Conservation (phyloP, 2,329 filamentous ascomycete species). For the Elsinoe australis region DNA sequence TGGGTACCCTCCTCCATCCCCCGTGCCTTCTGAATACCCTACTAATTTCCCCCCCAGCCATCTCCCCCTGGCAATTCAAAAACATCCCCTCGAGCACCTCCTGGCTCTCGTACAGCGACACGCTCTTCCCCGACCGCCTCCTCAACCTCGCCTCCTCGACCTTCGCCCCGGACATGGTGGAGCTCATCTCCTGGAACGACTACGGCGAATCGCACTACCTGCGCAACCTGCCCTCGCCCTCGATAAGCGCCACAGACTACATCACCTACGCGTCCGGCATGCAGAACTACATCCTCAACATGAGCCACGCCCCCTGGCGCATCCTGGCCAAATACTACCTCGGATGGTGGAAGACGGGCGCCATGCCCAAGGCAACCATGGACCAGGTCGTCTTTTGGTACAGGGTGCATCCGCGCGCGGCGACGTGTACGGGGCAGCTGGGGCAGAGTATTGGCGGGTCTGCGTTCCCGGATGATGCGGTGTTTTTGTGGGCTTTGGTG, state of each 20-base stretch:
- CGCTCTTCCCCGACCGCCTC: slow-evolving; percentile 31
- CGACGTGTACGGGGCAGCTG: neutral
- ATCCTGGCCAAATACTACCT: slow-evolving; percentile 35
- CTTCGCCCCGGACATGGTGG: slow-evolving; percentile 33
- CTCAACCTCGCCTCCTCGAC: slow-evolving; percentile 16
- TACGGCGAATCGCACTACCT: slow-evolving; percentile 36
- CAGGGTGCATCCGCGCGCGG: slow-evolving; percentile 22
- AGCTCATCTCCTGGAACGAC: slow-evolving; percentile 36
- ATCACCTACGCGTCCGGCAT: slow-evolving; percentile 28
- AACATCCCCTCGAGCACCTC: slow-evolving; percentile 30
- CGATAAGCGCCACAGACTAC: slow-evolving; percentile 26
- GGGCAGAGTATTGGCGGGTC: neutral
- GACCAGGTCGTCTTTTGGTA: slow-evolving; percentile 36
- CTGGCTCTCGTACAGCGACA: slow-evolving; percentile 34
- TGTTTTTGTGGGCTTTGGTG: slow-evolving; percentile 35
- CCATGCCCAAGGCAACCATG: slow-evolving; percentile 28
- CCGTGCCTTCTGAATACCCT: neutral
- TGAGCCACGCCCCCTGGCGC: slow-evolving; percentile 34
- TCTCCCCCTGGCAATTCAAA: slow-evolving; percentile 37
- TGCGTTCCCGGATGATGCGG: slow-evolving; percentile 29
- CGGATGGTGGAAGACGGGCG: slow-evolving; percentile 32
- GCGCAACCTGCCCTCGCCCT: slow-evolving; percentile 29
- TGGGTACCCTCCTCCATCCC: slow-evolving; percentile 25
- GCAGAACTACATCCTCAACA: slow-evolving; percentile 31
- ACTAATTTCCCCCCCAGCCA: slow-evolving; percentile 25